Evolutionary conservation across 192 early-diverging fungal species (phyloP), one percentile per base, ranked within the genome.

Genomic region (Rhizophagus sp.): DNA sequence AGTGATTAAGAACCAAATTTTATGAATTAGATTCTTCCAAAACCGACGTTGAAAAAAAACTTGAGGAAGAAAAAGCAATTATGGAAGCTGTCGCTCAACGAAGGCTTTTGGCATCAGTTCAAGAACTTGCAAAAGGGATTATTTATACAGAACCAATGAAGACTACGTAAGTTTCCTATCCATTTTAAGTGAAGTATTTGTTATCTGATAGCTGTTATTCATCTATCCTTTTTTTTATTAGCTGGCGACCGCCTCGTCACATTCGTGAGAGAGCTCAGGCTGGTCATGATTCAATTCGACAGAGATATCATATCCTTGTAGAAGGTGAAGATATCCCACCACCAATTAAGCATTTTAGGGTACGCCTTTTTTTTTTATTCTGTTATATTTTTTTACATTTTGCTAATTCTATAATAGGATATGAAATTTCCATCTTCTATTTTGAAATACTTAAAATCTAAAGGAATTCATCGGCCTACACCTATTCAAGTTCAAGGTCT

Each of bases 401-500:
- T 24, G 22, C 63, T 79, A 62, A 33, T 79, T 70, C 19, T 79
- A 49, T 27, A n/a, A 39, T 71, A 89, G 83, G 89, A 93, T 50
- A 98, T 98, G 97, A 91, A 94, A 62, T 89, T 98, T 27, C 97
- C 96, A 2, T 74, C 86, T 36, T 85, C 92, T 8, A 89, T 99
- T 49, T 72, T 98, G 65, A 86, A 91, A 17, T 95, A 96, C 75
- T 87, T 99, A 36, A 88, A 90, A 79, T 82, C 84, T 8, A 97
- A 97, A 79, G 90, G 90, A 7, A 99, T 99, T 70, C 81, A 88
- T n/a, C 86, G 89, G 71, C 97, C 97, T 11, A 97, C 97, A 33
- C 96, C 97, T 13, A 99, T 99, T 89, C 97, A 99, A 84, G 91
- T 98, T 78, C 96, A 98, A 81, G 97, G 97, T n/a, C 80, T 99